These are phyloP conservation scores for Colletotrichum paranaense DNA, from an alignment of 2,329 filamentous ascomycete genomes.

Conservation along the genomic window DNA sequence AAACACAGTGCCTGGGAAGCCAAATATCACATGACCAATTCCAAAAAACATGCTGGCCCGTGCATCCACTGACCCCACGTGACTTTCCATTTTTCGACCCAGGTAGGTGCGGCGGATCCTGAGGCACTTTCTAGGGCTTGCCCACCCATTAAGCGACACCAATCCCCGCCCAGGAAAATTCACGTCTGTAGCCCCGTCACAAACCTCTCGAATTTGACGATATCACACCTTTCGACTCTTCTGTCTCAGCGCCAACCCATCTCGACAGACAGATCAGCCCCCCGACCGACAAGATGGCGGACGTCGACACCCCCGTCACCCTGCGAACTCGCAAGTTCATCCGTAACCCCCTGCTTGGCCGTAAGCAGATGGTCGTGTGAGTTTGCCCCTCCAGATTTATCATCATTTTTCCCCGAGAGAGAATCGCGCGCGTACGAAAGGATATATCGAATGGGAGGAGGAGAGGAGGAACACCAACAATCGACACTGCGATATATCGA, in stretches of 20 bases:
- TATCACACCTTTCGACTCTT: constrained; percentile 35
- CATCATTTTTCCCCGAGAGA: constrained; percentile 3
- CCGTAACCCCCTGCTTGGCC: constrained; percentile 97
- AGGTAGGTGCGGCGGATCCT: background rate
- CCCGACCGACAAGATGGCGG: constrained; percentile 82
- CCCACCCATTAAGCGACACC: constrained; percentile 47
- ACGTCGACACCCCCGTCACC: constrained; percentile 81
- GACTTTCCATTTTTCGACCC: background rate
- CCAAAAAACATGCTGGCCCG: too few species aligned
- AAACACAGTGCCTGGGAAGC: constrained; percentile 1
- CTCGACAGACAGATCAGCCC: constrained; percentile 43
- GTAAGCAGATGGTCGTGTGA: constrained; percentile 99
- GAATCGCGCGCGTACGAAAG: background rate
- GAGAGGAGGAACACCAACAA: background rate
- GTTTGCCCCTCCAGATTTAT: constrained; percentile 53
- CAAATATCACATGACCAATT: background rate
- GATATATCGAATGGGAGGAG: background rate
- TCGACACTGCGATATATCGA: background rate
- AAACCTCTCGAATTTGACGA: constrained; percentile 33
- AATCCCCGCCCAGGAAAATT: constrained; percentile 31
- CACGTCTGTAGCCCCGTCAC: constrained; percentile 28
- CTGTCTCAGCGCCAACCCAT: constrained; percentile 36
- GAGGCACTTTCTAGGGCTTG: constrained; percentile 52
- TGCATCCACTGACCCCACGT: background rate
- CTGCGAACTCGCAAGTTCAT: constrained; percentile 99